Evolutionary conservation across 495 filamentous ascomycete species (phyloP), one percentile per base, ranked within the genome.

Genomic region (Hypoxylon lenormandii): DNA sequence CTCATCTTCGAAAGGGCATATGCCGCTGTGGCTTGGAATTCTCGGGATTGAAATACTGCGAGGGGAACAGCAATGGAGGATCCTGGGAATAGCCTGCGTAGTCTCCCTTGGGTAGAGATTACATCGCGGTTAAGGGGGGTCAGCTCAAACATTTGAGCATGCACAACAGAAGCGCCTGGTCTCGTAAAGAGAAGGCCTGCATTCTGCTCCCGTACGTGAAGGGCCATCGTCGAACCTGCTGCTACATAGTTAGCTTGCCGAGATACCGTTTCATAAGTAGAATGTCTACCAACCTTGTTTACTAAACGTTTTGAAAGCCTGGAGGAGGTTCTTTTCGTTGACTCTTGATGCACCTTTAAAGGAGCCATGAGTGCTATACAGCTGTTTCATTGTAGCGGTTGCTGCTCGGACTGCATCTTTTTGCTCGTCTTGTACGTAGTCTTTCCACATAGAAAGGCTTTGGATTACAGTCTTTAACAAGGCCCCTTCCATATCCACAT

Each of bases 201-300:
- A 72, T 91, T 91, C 67, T 91, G 89, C 12, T 71, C 76, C n/a
- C 72, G 68, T 28, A 90, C 76, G 54, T 88, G 73, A 11, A 87
- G 64, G 0, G 77, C 68, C 22, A 84, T 43, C 1, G 55, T 51
- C 5, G 60, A 48, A 59, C 61, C 72, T 76, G 40, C 33, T 4
- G n/a, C 33, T 19, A 50, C 45, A 45, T 42, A 42, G 28, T 70
- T 49, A 66, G 16, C 12, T 11, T n/a, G 3, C 5, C 21, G 5
- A 30, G 26, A 11, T 30, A 11, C 10, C 30, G 1, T 33, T 33
- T 7, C 2, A 12, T 15, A 47, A 4, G n/a, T 11, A 16, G 5
- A 13, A n/a, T 10, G 30, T n/a, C 19, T 0, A 52, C 43, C 21
- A 10, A 73, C 62, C 50, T 49, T 56, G 7, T 37, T 60, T 19